Evolutionary conservation across 2,329 filamentous ascomycete species (phyloP).

Genomic region (Paecilomyces formosus): DNA sequence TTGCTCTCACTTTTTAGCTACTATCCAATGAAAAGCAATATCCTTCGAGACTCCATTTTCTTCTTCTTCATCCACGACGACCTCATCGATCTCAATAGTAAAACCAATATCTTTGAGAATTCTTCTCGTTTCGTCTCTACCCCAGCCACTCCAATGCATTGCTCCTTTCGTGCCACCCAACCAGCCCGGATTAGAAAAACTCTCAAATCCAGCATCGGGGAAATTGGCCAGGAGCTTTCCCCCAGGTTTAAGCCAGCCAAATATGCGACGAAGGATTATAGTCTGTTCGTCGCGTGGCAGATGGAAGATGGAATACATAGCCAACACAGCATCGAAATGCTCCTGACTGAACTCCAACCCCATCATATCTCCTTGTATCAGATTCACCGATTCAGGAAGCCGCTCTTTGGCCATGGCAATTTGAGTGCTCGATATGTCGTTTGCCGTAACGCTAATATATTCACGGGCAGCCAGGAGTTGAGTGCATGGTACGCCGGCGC

Average conservation of each 20-base stretch:
- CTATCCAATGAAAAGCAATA: constrained; percentile 11
- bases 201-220: constrained; percentile 15
- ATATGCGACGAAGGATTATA: constrained; percentile 38
- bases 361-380: constrained; percentile 38
- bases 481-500: constrained; percentile 29
- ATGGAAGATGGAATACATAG: constrained; percentile 50
- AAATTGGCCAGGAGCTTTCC: constrained; percentile 47
- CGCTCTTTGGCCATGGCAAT: constrained; percentile 25
- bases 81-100: constrained; percentile 13
- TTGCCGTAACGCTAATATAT: constrained; percentile 27
- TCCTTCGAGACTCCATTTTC: constrained; percentile 6
- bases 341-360: constrained; percentile 22
- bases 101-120: constrained; percentile 17
- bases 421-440: constrained; percentile 37
- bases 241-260: constrained; percentile 45
- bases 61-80: constrained; percentile 15
- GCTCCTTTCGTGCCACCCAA: constrained; percentile 21
- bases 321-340: constrained; percentile 44
- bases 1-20: no score
- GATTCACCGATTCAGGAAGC: constrained; percentile 14
- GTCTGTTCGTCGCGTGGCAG: constrained; percentile 46
- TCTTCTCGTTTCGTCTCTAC: constrained; percentile 21
- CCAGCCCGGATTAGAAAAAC: constrained; percentile 18
- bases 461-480: constrained; percentile 10
- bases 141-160: constrained; percentile 38